Base-by-base conservation (phyloP, 192 early-diverging fungal species). In the Coemansia sp. region DNA sequence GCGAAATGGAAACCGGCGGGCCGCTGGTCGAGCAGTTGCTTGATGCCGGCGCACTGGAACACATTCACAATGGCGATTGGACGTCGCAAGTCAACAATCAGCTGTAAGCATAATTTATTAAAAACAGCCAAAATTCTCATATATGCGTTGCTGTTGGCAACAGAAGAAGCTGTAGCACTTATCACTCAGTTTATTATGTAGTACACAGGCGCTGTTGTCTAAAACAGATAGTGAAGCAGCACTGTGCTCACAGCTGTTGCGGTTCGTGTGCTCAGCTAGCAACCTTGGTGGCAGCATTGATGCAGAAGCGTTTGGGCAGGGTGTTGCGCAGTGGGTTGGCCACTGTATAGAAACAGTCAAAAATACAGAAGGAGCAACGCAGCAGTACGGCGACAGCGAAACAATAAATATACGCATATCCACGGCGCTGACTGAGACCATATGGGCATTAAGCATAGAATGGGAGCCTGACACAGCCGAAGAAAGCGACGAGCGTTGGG, bases 401-500 rank as follows among this genome's bases (percentile, higher is more conserved):
- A 23, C 53, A 25, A 20, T 72, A 22, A 68, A 62, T n/a, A 17
- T 49, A 34, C 71, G 68, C 23, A 34, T 80, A 40, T 62, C 56
- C 10, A 49, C 52, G 25, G 77, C 72, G 2, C 62, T 80, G 36
- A 42, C 59, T 5, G 77, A 80, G 50, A 60, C 77, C 4, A 71
- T 74, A 28, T 80, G 77, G 77, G 31, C 62, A 4, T 58, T 80
- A 19, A 46, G 58, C 40, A 63, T 71, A 6, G 65, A 74, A 50
- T 80, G 77, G 77, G 77, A 74, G 58, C 68, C 68, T 3, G 77
- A 80, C 53, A 59, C 72, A 0, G 28, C 67, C 5, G 55, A 37
- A 2, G 65, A 59, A 14, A 25, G 37, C 38, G 65, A 65, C 31
- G 20, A 15, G 15, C 63, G 72, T 40, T 74, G 72, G 72, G 57